phyloP scores from a whole-genome alignment of 345 rosid species.

The Durio zibethinus region DNA sequence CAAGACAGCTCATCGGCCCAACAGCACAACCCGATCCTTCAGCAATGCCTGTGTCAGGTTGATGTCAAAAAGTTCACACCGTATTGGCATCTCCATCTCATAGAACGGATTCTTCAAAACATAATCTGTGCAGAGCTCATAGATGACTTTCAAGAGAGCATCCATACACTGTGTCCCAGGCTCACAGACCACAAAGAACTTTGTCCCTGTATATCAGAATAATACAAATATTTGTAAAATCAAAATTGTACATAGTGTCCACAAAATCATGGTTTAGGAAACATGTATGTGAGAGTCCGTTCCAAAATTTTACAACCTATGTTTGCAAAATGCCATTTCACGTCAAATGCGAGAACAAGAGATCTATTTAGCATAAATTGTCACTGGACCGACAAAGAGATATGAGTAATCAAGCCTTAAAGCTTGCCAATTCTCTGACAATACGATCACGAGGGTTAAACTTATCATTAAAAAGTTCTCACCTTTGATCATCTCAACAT shows the following conservation, averaged over 20 bases:
- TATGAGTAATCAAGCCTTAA: background rate
- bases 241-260: background rate
- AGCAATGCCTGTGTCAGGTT: slow-evolving; percentile 74
- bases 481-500: background rate
- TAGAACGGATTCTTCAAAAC: slow-evolving; percentile 97
- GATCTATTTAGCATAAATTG: background rate
- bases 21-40: slow-evolving; percentile 70
- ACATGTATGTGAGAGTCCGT: background rate
- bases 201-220: slow-evolving; percentile 55
- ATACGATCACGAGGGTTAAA: background rate
- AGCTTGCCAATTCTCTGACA: background rate
- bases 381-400: background rate
- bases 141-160: slow-evolving; percentile 65
- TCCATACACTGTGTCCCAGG: slow-evolving; percentile 90
- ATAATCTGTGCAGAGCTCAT: slow-evolving; percentile 85
- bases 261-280: background rate
- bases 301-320: background rate
- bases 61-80: slow-evolving; percentile 93
- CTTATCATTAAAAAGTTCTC: background rate
- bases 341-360: background rate
- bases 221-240: background rate
- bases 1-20: slow-evolving; percentile 45
- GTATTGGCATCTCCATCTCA: slow-evolving; percentile 99
- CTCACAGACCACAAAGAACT: slow-evolving; percentile 92
- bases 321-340: background rate